phyloP scores from a whole-genome alignment of 2,329 filamentous ascomycete genomes.

The Chaetomium sp. region DNA sequence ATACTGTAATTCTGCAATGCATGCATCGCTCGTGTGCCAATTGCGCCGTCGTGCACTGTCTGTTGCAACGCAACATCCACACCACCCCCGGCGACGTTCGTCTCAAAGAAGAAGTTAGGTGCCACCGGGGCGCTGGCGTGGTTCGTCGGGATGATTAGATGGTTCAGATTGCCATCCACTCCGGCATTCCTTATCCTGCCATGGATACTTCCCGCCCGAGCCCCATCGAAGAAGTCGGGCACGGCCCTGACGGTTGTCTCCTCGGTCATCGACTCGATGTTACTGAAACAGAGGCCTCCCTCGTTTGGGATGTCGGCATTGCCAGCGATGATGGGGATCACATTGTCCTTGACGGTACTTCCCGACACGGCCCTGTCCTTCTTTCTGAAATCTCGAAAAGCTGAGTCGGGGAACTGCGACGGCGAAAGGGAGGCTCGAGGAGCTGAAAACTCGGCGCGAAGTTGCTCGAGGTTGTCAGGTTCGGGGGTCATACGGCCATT shows the following conservation, averaged over 20 bases:
- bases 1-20: constrained; percentile 31
- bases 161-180: too few species aligned
- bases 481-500: too few species aligned
- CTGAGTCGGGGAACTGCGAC: constrained; percentile 16
- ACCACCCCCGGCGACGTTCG: neutral
- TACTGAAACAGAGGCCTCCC: constrained; percentile 1
- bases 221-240: constrained; percentile 18
- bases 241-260: neutral
- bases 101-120: constrained; percentile 5
- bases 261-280: constrained; percentile 4
- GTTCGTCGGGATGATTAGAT: constrained; percentile 20
- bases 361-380: constrained; percentile 13
- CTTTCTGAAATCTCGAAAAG: constrained; percentile 17
- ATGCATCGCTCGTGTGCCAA: constrained; percentile 32
- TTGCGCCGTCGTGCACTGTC: constrained; percentile 33
- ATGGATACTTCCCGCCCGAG: constrained; percentile 5
- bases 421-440: constrained; percentile 15
- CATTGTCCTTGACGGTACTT: neutral
- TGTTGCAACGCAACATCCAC: constrained; percentile 22
- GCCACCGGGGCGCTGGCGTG: constrained; percentile 9
- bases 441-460: neutral
- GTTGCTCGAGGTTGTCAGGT: too few species aligned
- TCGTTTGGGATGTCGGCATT: constrained; percentile 4
- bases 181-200: constrained; percentile 1
- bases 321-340: constrained; percentile 10